Evolutionary conservation across 495 filamentous ascomycete genomes (phyloP).

Genomic region (Penicillium waksmanii): DNA sequence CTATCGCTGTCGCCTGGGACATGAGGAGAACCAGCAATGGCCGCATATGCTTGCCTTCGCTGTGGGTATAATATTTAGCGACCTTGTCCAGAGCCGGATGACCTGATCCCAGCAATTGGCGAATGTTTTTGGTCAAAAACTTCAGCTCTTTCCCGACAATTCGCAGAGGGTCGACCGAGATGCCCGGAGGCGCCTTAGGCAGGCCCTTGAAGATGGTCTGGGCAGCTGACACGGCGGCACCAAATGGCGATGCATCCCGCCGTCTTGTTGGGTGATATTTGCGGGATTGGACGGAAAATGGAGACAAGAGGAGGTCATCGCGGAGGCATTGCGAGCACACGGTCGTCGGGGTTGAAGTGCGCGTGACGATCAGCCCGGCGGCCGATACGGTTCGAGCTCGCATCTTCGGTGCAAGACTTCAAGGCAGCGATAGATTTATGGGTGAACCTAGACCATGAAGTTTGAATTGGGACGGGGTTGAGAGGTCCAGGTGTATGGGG

Average conservation of each 20-base stretch:
- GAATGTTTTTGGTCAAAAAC: conserved; percentile 86
- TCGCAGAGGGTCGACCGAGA: conserved; percentile 73
- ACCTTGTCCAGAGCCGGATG: conserved; percentile 93
- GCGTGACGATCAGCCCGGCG: conserved; percentile 45
- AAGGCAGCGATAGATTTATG: not conserved
- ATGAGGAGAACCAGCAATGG: conserved; percentile 93
- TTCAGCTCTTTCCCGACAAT: conserved; percentile 95
- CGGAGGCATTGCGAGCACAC: conserved; percentile 52
- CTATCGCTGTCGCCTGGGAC: conserved; percentile 85
- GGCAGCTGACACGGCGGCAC: conserved; percentile 75
- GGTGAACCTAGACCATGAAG: conserved; percentile 15
- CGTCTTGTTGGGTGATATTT: conserved; percentile 50
- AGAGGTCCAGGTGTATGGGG: conserved; percentile 2
- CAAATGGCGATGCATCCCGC: conserved; percentile 56
- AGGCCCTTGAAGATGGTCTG: conserved; percentile 77
- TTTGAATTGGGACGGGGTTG: conserved; percentile 3
- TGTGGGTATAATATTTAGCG: conserved; percentile 97
- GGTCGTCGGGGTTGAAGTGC: conserved; percentile 34
- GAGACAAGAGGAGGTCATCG: conserved; percentile 39
- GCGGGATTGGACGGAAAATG: conserved; percentile 38
- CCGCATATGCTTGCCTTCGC: conserved; percentile 94
- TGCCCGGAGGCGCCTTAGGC: conserved; percentile 58
- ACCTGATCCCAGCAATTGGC: conserved; percentile 84
- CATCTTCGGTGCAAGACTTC: conserved; percentile 37
- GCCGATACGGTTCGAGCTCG: conserved; percentile 46